Evolutionary conservation across 2,329 filamentous ascomycete genomes (phyloP).

Genomic region (Rugonectria rugulosa): DNA sequence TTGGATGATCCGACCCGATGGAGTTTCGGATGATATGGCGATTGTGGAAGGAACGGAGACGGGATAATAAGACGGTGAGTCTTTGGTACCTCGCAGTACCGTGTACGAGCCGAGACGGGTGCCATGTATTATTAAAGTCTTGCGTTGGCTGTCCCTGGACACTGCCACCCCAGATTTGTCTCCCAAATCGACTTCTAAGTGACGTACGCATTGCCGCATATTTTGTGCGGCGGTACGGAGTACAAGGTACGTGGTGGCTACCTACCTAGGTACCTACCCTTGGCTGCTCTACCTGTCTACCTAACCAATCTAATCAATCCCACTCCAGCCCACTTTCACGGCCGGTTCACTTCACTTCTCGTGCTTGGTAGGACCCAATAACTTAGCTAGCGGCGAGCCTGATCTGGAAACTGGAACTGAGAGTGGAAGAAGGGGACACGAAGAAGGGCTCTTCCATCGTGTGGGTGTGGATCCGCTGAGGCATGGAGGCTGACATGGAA

Average conservation of each 20-base stretch:
- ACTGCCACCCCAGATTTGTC: not conserved
- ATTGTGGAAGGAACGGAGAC: not conserved
- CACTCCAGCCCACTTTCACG: not conserved
- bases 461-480: slow-evolving; percentile 9
- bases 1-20: slow-evolving; percentile 22
- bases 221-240: too few species aligned
- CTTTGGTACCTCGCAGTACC: not conserved
- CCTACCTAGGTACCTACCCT: not conserved
- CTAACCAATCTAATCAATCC: too few species aligned
- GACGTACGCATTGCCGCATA: not conserved
- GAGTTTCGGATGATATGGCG: slow-evolving; percentile 9
- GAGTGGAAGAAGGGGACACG: too few species aligned
- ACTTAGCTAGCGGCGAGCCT: not conserved
- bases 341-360: not conserved
- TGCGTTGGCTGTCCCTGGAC: not conserved
- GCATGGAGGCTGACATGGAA: not conserved
- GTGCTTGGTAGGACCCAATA: slow-evolving; percentile 13
- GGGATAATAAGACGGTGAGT: not conserved
- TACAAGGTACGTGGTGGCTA: not conserved
- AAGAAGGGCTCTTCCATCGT: not conserved
- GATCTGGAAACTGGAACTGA: too few species aligned
- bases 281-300: too few species aligned
- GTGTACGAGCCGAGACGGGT: not conserved
- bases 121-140: not conserved
- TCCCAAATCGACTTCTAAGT: not conserved